Base-by-base conservation (phyloP, 371 early-diverging fungal genomes). In the Apophysomyces sp. region DNA sequence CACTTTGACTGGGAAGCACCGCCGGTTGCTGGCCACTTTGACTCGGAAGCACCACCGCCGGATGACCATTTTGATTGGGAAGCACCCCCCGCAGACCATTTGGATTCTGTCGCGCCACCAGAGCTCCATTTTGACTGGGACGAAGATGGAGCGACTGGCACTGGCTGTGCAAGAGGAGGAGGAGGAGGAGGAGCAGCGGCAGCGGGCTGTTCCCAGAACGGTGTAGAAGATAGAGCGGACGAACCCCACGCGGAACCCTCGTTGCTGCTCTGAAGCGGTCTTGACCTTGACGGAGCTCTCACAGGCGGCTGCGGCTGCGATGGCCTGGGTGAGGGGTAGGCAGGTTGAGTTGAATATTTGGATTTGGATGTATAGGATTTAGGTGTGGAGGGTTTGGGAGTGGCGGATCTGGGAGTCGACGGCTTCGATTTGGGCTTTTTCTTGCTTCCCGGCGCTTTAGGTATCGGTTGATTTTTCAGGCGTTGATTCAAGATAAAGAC, bases 401-500 rank as follows among this genome's bases (percentile, higher is more conserved):
- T 53, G 24, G 32, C 30, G 15, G 67, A 27, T 34, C 7, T 30
- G 62, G 30, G 27, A 51, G 53, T 44, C 44, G 63, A 34, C 52
- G 60, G 24, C 16, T 36, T 60, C n/a, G 62, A 27, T 18, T 34
- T 34, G 0, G 29, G 16, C 13, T 61, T 69, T 5, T 67, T 71
- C 13, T 63, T 68, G 13, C 65, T 67, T 40, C 65, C 59, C 34
- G 57, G 44, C 11, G 55, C 53, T 31, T 65, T 66, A 13, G 67
- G 74, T 3, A 67, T 53, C 21, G 73, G 65, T 26, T 27, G 15
- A 3, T 58, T 39, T 26, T 73, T 74, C 37, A 75, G 57, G 34
- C 82, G 72, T 65, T 72, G 73, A 13, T 73, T 66, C 21, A 81
- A 34, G 61, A 81, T 81, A 13, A 28, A 30, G 21, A 69, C 61